phyloP scores from a whole-genome alignment of 352 stramenopile genomes.

The Peronospora belbahrii region DNA sequence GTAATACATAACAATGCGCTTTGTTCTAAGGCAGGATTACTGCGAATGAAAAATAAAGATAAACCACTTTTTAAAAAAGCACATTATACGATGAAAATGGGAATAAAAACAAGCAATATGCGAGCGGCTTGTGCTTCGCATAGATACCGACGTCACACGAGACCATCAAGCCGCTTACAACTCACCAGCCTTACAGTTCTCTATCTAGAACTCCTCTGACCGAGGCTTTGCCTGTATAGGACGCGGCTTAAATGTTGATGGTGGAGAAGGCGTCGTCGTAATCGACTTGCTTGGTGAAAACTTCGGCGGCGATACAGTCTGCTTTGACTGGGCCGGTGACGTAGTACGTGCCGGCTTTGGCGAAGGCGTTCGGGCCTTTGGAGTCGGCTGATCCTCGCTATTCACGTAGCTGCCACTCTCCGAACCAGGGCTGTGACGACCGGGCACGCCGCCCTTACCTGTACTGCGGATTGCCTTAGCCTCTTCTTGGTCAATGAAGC shows the following conservation, averaged over 20 bases:
- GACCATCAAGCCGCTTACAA: constrained; percentile 22
- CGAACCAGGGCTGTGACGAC: constrained; percentile 39
- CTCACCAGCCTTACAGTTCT: constrained; percentile 17
- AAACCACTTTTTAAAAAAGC: constrained; percentile 17
- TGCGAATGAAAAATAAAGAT: constrained; percentile 13
- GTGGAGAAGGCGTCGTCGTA: constrained; percentile 12
- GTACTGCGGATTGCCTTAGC: constrained; percentile 78
- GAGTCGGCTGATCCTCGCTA: constrained; percentile 30
- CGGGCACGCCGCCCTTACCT: constrained; percentile 50
- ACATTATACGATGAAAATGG: constrained; percentile 16
- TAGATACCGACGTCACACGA: constrained; percentile 39
- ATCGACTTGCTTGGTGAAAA: constrained; percentile 10
- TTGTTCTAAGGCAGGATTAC: too few species aligned
- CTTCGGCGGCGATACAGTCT: constrained; percentile 10
- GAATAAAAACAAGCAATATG: constrained; percentile 28
- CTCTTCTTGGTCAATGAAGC: constrained; percentile 86
- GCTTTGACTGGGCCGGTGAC: constrained; percentile 18
- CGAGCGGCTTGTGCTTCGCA: constrained; percentile 20
- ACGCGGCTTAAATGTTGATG: constrained; percentile 20
- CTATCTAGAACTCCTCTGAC: constrained; percentile 42
- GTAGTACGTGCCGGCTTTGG: constrained; percentile 22
- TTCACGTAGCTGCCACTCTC: constrained; percentile 50
- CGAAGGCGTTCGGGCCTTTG: constrained; percentile 28
- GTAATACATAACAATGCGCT: too few species aligned
- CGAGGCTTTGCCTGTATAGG: constrained; percentile 16